Evolutionary conservation across 345 rosid genomes (phyloP), one percentile per base, ranked within the genome.

Genomic region (Ailanthus altissimus): DNA sequence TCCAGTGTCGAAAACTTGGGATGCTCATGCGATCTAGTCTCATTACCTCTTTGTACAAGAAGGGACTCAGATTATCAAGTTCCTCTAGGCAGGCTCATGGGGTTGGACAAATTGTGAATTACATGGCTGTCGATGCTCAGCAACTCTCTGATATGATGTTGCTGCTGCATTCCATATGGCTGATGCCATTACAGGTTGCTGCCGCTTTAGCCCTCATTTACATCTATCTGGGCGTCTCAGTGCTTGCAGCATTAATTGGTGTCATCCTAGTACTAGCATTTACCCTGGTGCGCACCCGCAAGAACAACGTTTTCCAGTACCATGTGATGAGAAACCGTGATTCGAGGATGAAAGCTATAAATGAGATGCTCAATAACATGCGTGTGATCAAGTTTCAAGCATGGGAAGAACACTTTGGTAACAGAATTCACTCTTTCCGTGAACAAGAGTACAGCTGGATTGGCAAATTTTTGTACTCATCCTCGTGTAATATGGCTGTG

Each of bases 61-160:
- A 94, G 76, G 97, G 98, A 4, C 61, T 93, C 61, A 84, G 88
- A 69, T 0, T 89, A 32, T 32, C 38, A 32, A 32, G 94, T 76
- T 94, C 97, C 11, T 92, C 97, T 49, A 88, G 97, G 21, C 97
- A 93, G 74, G 87, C 85, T 73, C 98, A 94, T 58, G 98, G 98
- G 11, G 95, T 94, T 1, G 97, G 98, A 14, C 95, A 92, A 81
- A 94, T 93, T 53, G 97, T 94, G 76, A 94, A 94, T 75, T 93
- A 94, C 86, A 94, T 93, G 98, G 94, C 98, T 40, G 97, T 94
- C 1, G 98, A 92, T 73, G 97, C 95, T 0, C 98, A 91, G 20
- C 98, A 94, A 80, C 93, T 94, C 67, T 93, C 98, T 15, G 98
- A 94, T 67, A 91, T 94, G 97, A 94, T 94, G 94, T 64, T 91